phyloP scores from a whole-genome alignment of 768 basidiomycete species.

The Phlebiopsis gigantea region DNA sequence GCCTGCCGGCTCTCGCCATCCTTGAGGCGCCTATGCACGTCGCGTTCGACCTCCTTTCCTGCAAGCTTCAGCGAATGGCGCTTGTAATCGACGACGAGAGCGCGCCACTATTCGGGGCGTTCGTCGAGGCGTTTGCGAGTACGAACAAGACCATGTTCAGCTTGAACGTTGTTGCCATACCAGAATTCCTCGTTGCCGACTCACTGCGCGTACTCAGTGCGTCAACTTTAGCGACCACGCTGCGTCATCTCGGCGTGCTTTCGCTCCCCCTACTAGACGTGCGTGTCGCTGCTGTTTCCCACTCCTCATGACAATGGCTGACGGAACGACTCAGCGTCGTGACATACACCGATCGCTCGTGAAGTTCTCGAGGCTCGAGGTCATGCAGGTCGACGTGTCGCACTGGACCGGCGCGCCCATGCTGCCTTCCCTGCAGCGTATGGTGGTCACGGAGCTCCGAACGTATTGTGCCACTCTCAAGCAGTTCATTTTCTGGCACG shows the following conservation, averaged over 20 bases:
- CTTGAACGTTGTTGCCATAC: slow-evolving; percentile 31
- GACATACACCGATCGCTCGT: slow-evolving; percentile 30
- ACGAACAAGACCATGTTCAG: slow-evolving; percentile 29
- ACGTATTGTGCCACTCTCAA: slow-evolving; percentile 32
- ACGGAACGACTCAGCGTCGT: slow-evolving; percentile 23
- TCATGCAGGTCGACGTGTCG: slow-evolving; percentile 33
- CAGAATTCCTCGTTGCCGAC: slow-evolving; percentile 27
- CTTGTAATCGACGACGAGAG: slow-evolving; percentile 35
- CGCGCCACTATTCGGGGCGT: slow-evolving; percentile 22
- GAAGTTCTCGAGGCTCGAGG: slow-evolving; percentile 28
- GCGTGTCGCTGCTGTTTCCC: slow-evolving; percentile 20
- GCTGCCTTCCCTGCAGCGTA: slow-evolving; percentile 26
- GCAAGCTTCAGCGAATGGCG: slow-evolving; percentile 42
- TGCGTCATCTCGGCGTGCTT: slow-evolving; percentile 36
- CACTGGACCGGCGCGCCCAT: slow-evolving; percentile 30
- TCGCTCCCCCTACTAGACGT: slow-evolving; percentile 30
- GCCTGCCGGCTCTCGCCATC: slow-evolving; percentile 34
- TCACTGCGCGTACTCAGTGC: slow-evolving; percentile 28
- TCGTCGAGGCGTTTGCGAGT: slow-evolving; percentile 29
- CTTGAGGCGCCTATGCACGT: slow-evolving; percentile 44
- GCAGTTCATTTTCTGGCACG: slow-evolving; percentile 30
- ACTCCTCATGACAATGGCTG: slow-evolving; percentile 2
- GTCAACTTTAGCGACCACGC: slow-evolving; percentile 27
- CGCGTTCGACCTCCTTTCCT: slow-evolving; percentile 34
- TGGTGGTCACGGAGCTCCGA: slow-evolving; percentile 34